phyloP scores from a whole-genome alignment of 805 yeast genomes.

The Kuraishia capsulata region DNA sequence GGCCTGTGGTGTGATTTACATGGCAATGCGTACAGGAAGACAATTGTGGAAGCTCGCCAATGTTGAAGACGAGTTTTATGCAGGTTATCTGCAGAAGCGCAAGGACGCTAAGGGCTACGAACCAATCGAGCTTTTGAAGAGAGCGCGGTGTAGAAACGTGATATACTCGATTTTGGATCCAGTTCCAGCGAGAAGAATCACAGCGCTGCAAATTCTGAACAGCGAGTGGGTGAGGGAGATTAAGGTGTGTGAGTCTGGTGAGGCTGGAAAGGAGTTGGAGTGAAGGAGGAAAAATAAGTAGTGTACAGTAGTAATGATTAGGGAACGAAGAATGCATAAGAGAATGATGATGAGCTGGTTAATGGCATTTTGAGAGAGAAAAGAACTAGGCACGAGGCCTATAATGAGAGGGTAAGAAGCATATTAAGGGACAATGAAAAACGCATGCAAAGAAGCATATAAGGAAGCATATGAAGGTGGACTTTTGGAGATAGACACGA shows the following conservation, averaged over 20 bases:
- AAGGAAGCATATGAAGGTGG: too few species aligned
- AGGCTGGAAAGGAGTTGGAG: constrained; percentile 8
- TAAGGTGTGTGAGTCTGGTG: constrained; percentile 66
- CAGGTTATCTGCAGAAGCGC: constrained; percentile 65
- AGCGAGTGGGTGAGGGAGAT: constrained; percentile 96
- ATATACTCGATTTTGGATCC: constrained; percentile 92
- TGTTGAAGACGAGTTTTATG: constrained; percentile 72
- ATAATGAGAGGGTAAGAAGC: too few species aligned
- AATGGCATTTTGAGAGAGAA: too few species aligned
- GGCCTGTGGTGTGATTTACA: constrained; percentile 89
- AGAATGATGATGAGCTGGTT: constrained; percentile 4
- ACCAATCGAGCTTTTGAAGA: constrained; percentile 78
- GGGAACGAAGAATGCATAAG: constrained; percentile 1
- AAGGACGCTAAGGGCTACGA: constrained; percentile 82
- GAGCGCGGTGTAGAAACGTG: constrained; percentile 88
- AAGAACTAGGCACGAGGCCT: too few species aligned
- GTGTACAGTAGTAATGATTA: neutral
- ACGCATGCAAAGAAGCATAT: too few species aligned
- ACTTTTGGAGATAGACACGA: too few species aligned
- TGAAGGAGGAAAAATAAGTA: neutral
- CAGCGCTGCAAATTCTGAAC: constrained; percentile 78
- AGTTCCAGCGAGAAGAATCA: constrained; percentile 76
- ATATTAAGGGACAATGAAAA: too few species aligned
- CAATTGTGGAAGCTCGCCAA: constrained; percentile 87
- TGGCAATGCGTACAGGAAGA: constrained; percentile 93